Percentiles rank a stretch among this genome's conserved stretches.
Conservation (phyloP, 495 filamentous ascomycete species). For the Podospora comata region DNA sequence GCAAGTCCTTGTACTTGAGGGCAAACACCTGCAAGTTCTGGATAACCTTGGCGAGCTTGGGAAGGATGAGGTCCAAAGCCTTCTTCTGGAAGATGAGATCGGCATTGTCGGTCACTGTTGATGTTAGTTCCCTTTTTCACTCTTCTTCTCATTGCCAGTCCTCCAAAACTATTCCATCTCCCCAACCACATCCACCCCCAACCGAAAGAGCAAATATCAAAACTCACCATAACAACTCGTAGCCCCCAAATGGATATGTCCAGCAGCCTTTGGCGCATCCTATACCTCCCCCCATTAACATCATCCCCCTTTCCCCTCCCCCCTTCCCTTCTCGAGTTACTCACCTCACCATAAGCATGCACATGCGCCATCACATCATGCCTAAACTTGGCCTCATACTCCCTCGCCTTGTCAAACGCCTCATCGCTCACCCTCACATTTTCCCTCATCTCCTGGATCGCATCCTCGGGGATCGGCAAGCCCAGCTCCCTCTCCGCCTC, state of each 20-base stretch:
- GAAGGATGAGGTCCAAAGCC: slow-evolving; percentile 70
- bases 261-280: slow-evolving; percentile 75
- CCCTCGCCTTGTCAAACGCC: slow-evolving; percentile 71
- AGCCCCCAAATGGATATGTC: slow-evolving; percentile 76
- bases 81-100: slow-evolving; percentile 82
- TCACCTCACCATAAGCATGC: slow-evolving; percentile 66
- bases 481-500: slow-evolving; percentile 73
- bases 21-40: slow-evolving; percentile 77
- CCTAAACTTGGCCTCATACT: slow-evolving; percentile 60
- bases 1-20: slow-evolving; percentile 62
- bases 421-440: slow-evolving; percentile 71
- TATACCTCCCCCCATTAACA: not conserved
- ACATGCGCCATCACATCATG: slow-evolving; percentile 61
- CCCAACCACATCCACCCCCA: not conserved
- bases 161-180: not conserved
- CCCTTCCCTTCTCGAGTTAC: not conserved
- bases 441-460: slow-evolving; percentile 69
- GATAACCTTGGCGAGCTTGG: slow-evolving; percentile 83
- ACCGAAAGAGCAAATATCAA: slow-evolving; percentile 4
- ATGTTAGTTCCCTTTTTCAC: slow-evolving; percentile 9
- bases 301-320: not conserved
- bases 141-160: not conserved
- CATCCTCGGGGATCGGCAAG: slow-evolving; percentile 63
- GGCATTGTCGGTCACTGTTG: slow-evolving; percentile 71
- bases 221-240: slow-evolving; percentile 37